Base-by-base conservation (phyloP, 176 grass and related monocot genomes). In the Oryza nivara region DNA sequence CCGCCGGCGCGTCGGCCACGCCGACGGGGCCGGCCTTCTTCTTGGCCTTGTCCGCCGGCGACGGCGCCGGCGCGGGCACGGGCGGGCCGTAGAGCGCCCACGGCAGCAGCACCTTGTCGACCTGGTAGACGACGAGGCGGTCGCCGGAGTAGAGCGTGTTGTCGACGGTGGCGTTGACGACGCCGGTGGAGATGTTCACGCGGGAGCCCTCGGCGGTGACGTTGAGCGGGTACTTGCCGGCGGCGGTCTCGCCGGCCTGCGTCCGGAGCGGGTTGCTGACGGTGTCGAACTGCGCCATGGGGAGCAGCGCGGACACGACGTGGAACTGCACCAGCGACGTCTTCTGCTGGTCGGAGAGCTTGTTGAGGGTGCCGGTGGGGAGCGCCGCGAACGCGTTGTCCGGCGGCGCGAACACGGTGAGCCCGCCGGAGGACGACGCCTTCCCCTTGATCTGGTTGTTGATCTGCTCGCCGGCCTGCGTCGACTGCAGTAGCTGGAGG, bases 221-320 rank as follows among this genome's bases (percentile, higher is more conserved):
- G 83, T 99, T 96, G n/a, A 99, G 84, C 22, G 93, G 90, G 84
- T 82, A 94, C 88, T 89, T 80, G 1, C 91, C 93, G 8, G 76
- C 28, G 34, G 28, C 69, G 0, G 88, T 80, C 36, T 96, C 88
- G 2, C 97, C 97, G 9, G 97, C 97, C 80, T 99, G 93, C 66
- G 97, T 99, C 22, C 92, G 75, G 26, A 96, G 11, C 41, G 97
- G 97, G 83, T 99, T 99, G 93, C 93, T 99, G 4, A 91, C 93
- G 9, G 97, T 94, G 30, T 91, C 69, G n/a, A 99, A 92, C 77
- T 99, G 86, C 11, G 82, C 13, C 20, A 45, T 51, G 3, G 86
- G 65, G 40, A 94, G 7, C 70, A 72, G 67, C 43, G 17, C 26
- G 7, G 91, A 82, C 4, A 99, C 44, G 3, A 99, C 74, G 68